phyloP scores from a whole-genome alignment of 148 eudicot species.

The Heliosperma pusillum region DNA sequence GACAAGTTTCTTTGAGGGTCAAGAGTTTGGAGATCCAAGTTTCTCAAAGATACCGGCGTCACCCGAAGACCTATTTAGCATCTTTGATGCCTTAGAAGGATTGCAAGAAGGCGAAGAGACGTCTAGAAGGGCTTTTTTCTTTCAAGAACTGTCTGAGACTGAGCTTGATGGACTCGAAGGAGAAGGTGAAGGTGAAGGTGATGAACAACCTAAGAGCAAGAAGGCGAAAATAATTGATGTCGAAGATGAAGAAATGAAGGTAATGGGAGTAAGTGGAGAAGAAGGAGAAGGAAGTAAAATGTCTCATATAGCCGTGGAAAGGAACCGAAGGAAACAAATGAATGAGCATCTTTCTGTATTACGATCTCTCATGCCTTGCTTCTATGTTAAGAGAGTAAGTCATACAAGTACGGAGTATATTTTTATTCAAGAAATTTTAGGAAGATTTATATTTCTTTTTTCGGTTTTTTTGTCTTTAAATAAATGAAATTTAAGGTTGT shows the following conservation, averaged over 20 bases:
- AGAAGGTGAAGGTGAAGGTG: constrained; percentile 13
- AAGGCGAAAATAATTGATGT: constrained; percentile 23
- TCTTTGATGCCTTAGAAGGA: constrained; percentile 52
- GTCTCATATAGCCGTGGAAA: constrained; percentile 81
- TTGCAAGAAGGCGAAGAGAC: constrained; percentile 22
- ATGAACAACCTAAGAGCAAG: constrained; percentile 41
- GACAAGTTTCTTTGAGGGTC: constrained; percentile 34
- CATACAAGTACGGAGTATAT: background rate
- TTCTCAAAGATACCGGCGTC: constrained; percentile 23
- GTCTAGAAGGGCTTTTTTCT: background rate
- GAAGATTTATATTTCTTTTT: background rate
- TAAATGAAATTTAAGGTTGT: no score
- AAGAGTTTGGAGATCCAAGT: constrained; percentile 29
- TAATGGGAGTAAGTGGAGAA: background rate
- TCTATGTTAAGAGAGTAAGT: constrained; percentile 85
- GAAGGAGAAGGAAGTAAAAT: constrained; percentile 38
- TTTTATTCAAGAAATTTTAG: background rate
- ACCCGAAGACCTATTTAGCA: constrained; percentile 52
- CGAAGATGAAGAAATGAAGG: constrained; percentile 6
- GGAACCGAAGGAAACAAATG: constrained; percentile 96
- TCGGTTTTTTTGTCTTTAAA: no score
- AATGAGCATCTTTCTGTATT: constrained; percentile 71
- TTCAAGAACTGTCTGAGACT: constrained; percentile 27
- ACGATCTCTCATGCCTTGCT: constrained; percentile 89
- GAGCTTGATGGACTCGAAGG: constrained; percentile 21